A percentile compares a stretch with the other conserved stretches of the same genome.
These are phyloP conservation scores for Saccharomycopsis fibuligera DNA, from an alignment of 805 yeast genomes.

Conservation along the genomic window DNA sequence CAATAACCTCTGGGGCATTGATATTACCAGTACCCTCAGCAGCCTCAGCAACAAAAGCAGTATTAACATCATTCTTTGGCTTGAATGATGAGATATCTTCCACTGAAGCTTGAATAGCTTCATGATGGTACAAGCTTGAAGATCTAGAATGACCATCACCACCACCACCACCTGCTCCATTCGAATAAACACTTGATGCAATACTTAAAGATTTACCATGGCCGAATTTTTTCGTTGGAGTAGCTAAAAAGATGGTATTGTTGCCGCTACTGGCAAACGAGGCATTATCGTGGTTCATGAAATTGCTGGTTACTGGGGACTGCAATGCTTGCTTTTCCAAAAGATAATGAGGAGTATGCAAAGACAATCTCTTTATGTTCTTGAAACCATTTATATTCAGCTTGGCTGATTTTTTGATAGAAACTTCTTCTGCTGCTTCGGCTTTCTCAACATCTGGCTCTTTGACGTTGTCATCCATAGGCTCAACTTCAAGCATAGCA, in stretches of 20 bases:
- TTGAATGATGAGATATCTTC: conserved; percentile 2
- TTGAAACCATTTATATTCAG: not conserved
- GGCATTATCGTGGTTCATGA: not conserved
- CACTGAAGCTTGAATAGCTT: not conserved
- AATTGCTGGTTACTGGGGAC: not conserved
- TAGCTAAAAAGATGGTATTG: not conserved
- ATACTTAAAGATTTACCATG: conserved; percentile 14
- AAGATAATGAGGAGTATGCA: conserved; percentile 17
- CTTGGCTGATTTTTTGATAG: not conserved
- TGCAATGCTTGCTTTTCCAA: not conserved
- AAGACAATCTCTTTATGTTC: conserved; percentile 13
- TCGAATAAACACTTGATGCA: conserved; percentile 18
- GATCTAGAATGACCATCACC: conserved; percentile 12
- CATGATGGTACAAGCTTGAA: conserved; percentile 14
- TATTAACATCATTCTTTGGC: not conserved
- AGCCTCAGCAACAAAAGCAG: too few species aligned
- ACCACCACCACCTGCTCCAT: conserved; percentile 3
- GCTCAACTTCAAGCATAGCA: conserved; percentile 15
- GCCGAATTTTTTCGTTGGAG: conserved; percentile 13
- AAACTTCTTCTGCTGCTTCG: not conserved
- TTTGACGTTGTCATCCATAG: not conserved
- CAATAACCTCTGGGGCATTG: too few species aligned
- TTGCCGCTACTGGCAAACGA: not conserved
- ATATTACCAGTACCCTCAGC: not conserved
- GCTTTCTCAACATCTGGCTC: not conserved